Base-by-base conservation (phyloP, 2,329 filamentous ascomycete species). In the Periconia sp. region DNA sequence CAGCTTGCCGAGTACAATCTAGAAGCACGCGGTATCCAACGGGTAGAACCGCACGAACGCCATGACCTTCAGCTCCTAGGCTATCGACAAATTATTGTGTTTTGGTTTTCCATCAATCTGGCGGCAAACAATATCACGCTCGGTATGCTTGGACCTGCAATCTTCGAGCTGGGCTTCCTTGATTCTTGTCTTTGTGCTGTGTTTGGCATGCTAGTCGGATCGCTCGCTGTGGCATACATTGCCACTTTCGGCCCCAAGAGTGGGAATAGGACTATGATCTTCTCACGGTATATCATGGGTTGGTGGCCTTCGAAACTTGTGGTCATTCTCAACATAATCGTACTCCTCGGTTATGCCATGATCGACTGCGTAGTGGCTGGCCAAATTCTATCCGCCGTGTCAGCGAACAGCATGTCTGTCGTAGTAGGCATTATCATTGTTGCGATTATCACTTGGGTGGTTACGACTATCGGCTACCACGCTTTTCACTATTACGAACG, bases 401-500 rank as follows among this genome's bases (percentile, higher is more conserved):
- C 83, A 13, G 71, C 76, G 1, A 79, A 81, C n/a, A 79, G 75
- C 55, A 79, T 89, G 72, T 84, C 82, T 1, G 80, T 88, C 18
- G 80, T 83, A 33, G 86, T 89, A 1, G 86, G 87, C 60, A 88
- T 90, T 58, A 77, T 89, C 41, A 82, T 89, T 44, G 81, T 85
- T 13, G 83, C 84, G 1, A 61, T 87, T 20, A 81, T 88, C 35
- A 82, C 82, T 30, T 87, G 84, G 82, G 73, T 78, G 1, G 80
- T 90, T 41, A 85, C 85, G 1, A 85, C 84, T 0, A 88, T 89
- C 65, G 87, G 87, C 0, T 88, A 89, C 65, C 80, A 79, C 50
- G 75, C 85, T 43, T 88, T 90, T 68, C 86, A 90, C 64, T 78
- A 81, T 50, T 90, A 89, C 67, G 86, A 89, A 73, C 80, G 86